Conservation (phyloP, 2,329 filamentous ascomycete species). For the Cladobotryum protrusum region DNA sequence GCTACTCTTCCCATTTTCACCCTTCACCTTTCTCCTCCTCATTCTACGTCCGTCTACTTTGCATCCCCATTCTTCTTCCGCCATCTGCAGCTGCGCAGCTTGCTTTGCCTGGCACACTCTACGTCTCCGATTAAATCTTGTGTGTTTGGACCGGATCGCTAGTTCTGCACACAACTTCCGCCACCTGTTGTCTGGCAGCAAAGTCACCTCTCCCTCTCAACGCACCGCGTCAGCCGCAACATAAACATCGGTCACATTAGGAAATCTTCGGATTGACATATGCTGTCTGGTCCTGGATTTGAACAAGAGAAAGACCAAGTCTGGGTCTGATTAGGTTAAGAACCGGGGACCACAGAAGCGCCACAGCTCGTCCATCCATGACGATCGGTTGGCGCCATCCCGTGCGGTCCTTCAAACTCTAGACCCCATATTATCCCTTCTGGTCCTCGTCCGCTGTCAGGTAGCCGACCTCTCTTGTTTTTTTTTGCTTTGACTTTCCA, state of each 20-base stretch:
- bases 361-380: conserved; percentile 1
- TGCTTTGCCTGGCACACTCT: not conserved
- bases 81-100: not conserved
- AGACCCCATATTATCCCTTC: conserved; percentile 3
- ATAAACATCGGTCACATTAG: not conserved
- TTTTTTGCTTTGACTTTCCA: not conserved
- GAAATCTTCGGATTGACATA: not conserved
- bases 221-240: not conserved
- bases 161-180: not conserved
- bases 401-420: conserved; percentile 12
- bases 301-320: not conserved
- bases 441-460: not conserved
- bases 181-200: not conserved
- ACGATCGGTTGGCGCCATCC: conserved; percentile 6
- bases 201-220: not conserved
- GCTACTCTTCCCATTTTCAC: not conserved
- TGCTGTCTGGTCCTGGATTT: not conserved
- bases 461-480: not conserved
- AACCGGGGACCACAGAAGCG: not conserved
- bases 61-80: not conserved
- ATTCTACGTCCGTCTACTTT: not conserved
- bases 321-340: not conserved
- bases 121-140: not conserved
- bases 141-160: not conserved
- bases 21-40: not conserved